phyloP scores from a whole-genome alignment of 140 eudicot species.

The Flaveria floridana region DNA sequence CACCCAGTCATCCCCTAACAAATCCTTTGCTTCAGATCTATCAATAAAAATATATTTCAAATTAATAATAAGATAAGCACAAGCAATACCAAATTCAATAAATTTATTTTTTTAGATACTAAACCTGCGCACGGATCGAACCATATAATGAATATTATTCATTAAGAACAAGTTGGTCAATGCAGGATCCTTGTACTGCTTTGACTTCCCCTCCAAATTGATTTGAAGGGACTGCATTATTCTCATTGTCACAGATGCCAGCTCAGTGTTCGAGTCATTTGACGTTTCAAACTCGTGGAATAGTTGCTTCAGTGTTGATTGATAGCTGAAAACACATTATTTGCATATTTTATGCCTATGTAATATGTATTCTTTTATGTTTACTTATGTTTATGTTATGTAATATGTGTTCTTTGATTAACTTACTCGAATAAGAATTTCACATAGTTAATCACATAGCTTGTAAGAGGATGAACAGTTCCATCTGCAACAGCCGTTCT shows the following conservation, averaged over 20 bases:
- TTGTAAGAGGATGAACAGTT: conserved; percentile 95
- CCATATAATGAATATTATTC: conserved; percentile 95
- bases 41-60: conserved; percentile 7
- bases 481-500: conserved; percentile 88
- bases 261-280: conserved; percentile 60
- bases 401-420: neutral
- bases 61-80: neutral
- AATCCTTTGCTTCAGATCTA: conserved; percentile 94
- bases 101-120: conserved; percentile 2
- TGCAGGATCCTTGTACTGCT: conserved; percentile 84
- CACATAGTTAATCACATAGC: conserved; percentile 94
- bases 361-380: neutral
- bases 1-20: conserved; percentile 96
- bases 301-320: conserved; percentile 88
- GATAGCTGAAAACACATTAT: conserved; percentile 58
- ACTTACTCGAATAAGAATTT: conserved; percentile 96
- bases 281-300: conserved; percentile 73
- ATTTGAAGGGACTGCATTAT: conserved; percentile 96
- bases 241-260: conserved; percentile 83
- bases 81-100: neutral
- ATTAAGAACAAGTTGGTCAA: conserved; percentile 80
- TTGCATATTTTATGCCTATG: neutral
- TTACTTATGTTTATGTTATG: neutral
- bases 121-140: conserved; percentile 94
- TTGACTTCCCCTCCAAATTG: conserved; percentile 87